Evolutionary conservation across 1,139 yeast genomes (phyloP).

Genomic region (Hyphopichia fennica): DNA sequence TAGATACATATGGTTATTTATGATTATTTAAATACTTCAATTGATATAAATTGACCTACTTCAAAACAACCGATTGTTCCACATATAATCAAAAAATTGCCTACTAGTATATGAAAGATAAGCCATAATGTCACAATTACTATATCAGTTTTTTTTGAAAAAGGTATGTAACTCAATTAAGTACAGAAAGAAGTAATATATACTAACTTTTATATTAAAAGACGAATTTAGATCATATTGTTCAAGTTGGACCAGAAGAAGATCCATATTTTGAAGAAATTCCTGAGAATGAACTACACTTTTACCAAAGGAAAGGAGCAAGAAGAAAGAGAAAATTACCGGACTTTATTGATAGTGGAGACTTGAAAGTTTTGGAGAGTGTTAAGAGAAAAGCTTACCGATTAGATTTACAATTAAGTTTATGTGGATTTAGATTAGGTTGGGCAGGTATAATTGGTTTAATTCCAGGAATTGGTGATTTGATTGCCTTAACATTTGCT

Average conservation of each 20-base stretch:
- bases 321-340: slow-evolving; percentile 53
- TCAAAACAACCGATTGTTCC: no score
- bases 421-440: slow-evolving; percentile 69
- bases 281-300: slow-evolving; percentile 46
- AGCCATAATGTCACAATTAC: slow-evolving; percentile 21
- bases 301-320: slow-evolving; percentile 48
- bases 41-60: background rate
- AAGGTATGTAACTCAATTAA: slow-evolving; percentile 36
- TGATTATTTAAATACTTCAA: background rate
- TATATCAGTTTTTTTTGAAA: slow-evolving; percentile 36
- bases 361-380: slow-evolving; percentile 49
- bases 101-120: no score
- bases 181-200: no score
- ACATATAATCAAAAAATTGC: no score
- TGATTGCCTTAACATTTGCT: slow-evolving; percentile 52
- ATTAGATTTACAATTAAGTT: slow-evolving; percentile 59
- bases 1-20: background rate
- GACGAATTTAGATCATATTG: slow-evolving; percentile 38
- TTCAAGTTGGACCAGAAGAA: slow-evolving; percentile 27
- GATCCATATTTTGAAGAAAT: slow-evolving; percentile 53
- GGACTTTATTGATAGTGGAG: slow-evolving; percentile 52
- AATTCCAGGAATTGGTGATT: slow-evolving; percentile 64
- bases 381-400: slow-evolving; percentile 64
- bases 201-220: slow-evolving; percentile 8
- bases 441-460: slow-evolving; percentile 74